Conservation (phyloP, 2,329 filamentous ascomycete genomes). For the Botryotinia narcissicola region DNA sequence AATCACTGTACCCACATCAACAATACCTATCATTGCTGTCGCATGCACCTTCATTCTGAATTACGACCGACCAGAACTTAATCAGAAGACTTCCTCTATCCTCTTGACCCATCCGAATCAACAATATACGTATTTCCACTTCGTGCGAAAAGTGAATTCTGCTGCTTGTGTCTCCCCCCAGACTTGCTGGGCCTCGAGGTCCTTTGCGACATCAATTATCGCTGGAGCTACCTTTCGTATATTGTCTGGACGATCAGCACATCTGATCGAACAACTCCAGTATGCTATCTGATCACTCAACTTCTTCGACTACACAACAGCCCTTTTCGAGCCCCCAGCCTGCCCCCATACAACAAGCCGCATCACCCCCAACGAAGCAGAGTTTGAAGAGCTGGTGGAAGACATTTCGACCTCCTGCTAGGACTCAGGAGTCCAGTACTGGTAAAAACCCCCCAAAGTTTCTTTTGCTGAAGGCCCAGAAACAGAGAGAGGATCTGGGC, state of each 20-base stretch:
- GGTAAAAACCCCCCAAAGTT: constrained; percentile 21
- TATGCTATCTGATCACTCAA: constrained; percentile 33
- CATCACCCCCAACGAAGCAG: constrained; percentile 77
- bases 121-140: constrained; percentile 13
- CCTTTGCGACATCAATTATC: constrained; percentile 23
- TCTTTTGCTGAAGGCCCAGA: constrained; percentile 22
- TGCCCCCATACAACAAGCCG: constrained; percentile 39
- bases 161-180: constrained; percentile 23
- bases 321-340: constrained; percentile 35
- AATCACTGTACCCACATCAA: constrained; percentile 20
- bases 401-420: constrained; percentile 73
- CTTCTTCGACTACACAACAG: constrained; percentile 34
- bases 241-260: constrained; percentile 25
- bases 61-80: background rate
- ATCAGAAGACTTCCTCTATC: background rate
- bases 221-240: constrained; percentile 20
- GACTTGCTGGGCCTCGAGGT: constrained; percentile 25
- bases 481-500: constrained; percentile 9
- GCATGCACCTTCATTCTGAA: constrained; percentile 15
- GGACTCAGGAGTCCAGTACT: constrained; percentile 48
- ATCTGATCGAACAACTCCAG: constrained; percentile 23
- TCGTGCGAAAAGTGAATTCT: constrained; percentile 12
- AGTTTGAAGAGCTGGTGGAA: constrained; percentile 98
- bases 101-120: background rate
- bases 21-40: constrained; percentile 20